Conservation (phyloP, 2,329 filamentous ascomycete species). For the Albophoma yamanashiensis region DNA sequence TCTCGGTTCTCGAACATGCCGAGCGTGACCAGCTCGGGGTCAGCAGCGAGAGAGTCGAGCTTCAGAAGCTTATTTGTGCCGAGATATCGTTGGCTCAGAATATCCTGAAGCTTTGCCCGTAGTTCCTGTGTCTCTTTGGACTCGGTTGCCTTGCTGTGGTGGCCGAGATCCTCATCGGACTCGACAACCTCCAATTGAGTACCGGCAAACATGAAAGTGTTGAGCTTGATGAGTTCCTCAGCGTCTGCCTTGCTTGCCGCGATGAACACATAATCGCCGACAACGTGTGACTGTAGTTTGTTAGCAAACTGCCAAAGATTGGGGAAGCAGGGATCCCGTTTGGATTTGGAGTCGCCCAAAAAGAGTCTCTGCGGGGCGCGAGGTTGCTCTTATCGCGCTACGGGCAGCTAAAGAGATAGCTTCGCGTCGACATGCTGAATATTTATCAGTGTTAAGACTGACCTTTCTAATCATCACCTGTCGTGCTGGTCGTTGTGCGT, state of each 20-base stretch:
- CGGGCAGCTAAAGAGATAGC: not conserved
- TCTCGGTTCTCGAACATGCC: constrained; percentile 65
- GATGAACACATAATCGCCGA: constrained; percentile 60
- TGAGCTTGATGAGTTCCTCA: constrained; percentile 54
- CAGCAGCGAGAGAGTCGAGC: constrained; percentile 65
- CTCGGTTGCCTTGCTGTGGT: constrained; percentile 27
- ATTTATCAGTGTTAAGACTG: constrained; percentile 38
- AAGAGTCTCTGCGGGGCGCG: not conserved
- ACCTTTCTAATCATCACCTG: constrained; percentile 65
- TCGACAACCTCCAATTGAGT: constrained; percentile 45
- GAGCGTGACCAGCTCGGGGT: constrained; percentile 59
- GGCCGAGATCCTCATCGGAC: constrained; percentile 27
- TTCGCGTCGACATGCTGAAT: constrained; percentile 3
- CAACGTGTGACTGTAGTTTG: constrained; percentile 56
- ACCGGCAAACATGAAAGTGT: constrained; percentile 60
- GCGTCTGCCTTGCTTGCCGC: constrained; percentile 54
- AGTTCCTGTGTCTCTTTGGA: constrained; percentile 47
- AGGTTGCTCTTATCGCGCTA: not conserved
- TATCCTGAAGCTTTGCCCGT: constrained; percentile 56
- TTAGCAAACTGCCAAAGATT: constrained; percentile 31
- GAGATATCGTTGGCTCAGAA: constrained; percentile 69
- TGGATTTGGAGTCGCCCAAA: not conserved
- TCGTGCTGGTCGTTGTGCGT: constrained; percentile 30
- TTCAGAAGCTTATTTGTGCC: constrained; percentile 64
- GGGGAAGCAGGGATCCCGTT: not conserved